Conservation (phyloP, 75 land plant genomes). For the Sequoiadendron giganteum region DNA sequence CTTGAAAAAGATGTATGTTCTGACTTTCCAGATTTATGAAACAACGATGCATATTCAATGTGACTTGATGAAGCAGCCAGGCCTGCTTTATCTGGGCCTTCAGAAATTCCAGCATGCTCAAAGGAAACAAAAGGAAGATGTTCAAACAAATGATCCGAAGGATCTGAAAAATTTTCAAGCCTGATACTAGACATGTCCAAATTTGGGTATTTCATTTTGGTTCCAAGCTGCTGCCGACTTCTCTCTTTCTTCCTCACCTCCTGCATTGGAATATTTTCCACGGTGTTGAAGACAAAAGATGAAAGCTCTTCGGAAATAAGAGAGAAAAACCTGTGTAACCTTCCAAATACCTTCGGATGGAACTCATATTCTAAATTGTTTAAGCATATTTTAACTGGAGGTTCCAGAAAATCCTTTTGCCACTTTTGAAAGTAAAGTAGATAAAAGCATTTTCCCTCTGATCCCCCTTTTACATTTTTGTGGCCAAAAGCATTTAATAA, state of each 20-base stretch:
- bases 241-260: not conserved
- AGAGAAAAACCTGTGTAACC: constrained; percentile 24
- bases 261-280: not conserved
- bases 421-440: constrained; percentile 19
- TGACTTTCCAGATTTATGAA: not conserved
- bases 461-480: constrained; percentile 5
- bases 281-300: not conserved
- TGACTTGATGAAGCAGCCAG: not conserved
- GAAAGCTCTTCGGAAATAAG: not conserved
- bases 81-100: not conserved
- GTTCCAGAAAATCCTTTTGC: not conserved
- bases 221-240: not conserved
- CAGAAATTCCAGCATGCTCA: constrained; percentile 6
- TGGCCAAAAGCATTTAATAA: not conserved
- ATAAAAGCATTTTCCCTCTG: constrained; percentile 29
- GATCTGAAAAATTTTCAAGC: not conserved
- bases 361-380: constrained; percentile 48
- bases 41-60: not conserved
- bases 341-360: constrained; percentile 37
- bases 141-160: constrained; percentile 28
- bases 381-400: constrained; percentile 15
- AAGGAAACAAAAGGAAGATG: constrained; percentile 47
- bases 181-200: not conserved
- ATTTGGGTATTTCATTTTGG: constrained; percentile 2
- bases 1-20: not conserved